These are phyloP conservation scores for Casuarina equisetifolia DNA, from an alignment of 306 rosid species.

Conservation along the genomic window DNA sequence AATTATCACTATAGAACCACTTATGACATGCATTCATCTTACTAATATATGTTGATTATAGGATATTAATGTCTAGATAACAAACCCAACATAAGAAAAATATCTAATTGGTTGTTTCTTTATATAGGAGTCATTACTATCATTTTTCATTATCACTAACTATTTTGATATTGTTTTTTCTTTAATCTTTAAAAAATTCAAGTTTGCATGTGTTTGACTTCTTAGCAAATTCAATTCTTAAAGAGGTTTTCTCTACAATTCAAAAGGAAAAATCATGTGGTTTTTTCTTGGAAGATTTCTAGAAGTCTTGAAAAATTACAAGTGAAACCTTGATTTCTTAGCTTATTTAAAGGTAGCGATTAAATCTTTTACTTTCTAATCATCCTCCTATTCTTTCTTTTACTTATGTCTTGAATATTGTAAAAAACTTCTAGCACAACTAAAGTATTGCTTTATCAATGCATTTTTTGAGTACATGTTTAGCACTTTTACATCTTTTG, in stretches of 20 bases:
- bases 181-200: constrained; percentile 70
- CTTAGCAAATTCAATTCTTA: constrained; percentile 92
- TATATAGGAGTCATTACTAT: background rate
- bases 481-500: background rate
- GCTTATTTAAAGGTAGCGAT: constrained; percentile 67
- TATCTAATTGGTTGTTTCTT: background rate
- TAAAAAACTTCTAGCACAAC: constrained; percentile 8
- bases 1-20: background rate
- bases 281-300: constrained; percentile 92
- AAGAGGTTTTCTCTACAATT: constrained; percentile 85
- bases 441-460: constrained; percentile 13
- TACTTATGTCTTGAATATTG: background rate
- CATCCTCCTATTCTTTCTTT: background rate
- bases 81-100: too few species aligned
- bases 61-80: background rate
- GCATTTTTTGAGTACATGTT: constrained; percentile 9
- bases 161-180: constrained; percentile 19
- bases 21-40: background rate
- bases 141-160: constrained; percentile 12
- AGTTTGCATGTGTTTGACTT: constrained; percentile 94
- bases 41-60: background rate
- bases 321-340: constrained; percentile 25
- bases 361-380: constrained; percentile 13
- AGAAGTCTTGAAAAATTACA: constrained; percentile 84
- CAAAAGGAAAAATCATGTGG: constrained; percentile 95